Evolutionary conservation across 441 rosid genomes (phyloP).

Genomic region (Bruguiera hainesii): DNA sequence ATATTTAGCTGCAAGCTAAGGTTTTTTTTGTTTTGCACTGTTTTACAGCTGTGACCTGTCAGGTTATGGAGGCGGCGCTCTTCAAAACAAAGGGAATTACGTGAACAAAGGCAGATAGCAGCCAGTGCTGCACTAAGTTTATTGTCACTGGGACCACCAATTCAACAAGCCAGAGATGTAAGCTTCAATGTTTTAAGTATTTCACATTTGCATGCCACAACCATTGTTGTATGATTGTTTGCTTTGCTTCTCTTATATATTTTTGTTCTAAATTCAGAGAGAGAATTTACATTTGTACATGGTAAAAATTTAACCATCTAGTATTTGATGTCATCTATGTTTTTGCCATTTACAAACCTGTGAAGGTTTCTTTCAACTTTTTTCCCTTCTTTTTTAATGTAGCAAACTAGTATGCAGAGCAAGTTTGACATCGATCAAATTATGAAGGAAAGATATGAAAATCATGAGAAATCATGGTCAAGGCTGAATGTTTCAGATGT

Average conservation of each 20-base stretch:
- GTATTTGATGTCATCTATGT: background rate
- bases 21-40: constrained; percentile 11
- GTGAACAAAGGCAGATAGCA: constrained; percentile 63
- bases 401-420: constrained; percentile 41
- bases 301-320: background rate
- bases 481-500: constrained; percentile 83
- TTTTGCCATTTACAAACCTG: constrained; percentile 16
- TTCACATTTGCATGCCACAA: background rate
- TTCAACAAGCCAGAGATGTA: constrained; percentile 57
- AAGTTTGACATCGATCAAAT: constrained; percentile 69
- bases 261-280: background rate
- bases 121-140: constrained; percentile 75
- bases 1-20: background rate
- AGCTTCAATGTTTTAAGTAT: constrained; percentile 23
- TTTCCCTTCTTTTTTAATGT: constrained; percentile 18
- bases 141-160: constrained; percentile 70
- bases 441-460: constrained; percentile 59
- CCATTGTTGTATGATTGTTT: background rate
- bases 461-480: constrained; percentile 68
- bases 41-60: constrained; percentile 28
- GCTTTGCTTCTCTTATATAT: background rate
- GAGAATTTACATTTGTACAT: no score
- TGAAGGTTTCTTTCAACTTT: background rate
- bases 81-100: constrained; percentile 52
- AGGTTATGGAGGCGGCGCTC: constrained; percentile 88